phyloP scores from a whole-genome alignment of 2,329 filamentous ascomycete species.

The Colletotrichum tabaci region DNA sequence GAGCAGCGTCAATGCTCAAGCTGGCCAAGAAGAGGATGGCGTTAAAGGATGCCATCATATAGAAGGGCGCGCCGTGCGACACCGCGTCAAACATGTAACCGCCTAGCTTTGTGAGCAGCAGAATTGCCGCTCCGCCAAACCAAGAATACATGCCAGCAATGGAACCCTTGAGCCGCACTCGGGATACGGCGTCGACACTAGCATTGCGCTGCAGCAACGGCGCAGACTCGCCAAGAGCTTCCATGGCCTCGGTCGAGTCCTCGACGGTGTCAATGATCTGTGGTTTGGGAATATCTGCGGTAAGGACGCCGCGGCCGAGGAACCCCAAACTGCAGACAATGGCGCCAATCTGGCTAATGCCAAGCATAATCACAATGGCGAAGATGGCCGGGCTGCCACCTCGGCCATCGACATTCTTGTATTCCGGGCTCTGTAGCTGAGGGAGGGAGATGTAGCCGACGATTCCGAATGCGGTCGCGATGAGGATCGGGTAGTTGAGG shows the following conservation, averaged over 20 bases:
- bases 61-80: conserved; percentile 86
- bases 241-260: conserved; percentile 43
- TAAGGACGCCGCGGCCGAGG: conserved; percentile 84
- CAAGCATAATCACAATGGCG: conserved; percentile 83
- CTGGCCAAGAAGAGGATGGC: conserved; percentile 75
- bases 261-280: conserved; percentile 48
- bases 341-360: conserved; percentile 93
- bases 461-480: conserved; percentile 81
- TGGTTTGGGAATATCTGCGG: conserved; percentile 57
- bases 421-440: conserved; percentile 82
- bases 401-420: conserved; percentile 72
- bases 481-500: conserved; percentile 81
- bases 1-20: conserved; percentile 64
- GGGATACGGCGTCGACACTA: conserved; percentile 55
- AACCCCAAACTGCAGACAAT: conserved; percentile 97
- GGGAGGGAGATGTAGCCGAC: conserved; percentile 85
- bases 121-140: conserved; percentile 89
- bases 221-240: conserved; percentile 59
- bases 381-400: conserved; percentile 80
- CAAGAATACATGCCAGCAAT: conserved; percentile 96
- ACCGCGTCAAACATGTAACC: conserved; percentile 86
- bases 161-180: conserved; percentile 84
- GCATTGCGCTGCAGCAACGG: conserved; percentile 54
- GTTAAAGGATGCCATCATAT: conserved; percentile 94
- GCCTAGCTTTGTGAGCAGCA: conserved; percentile 92